phyloP scores from a whole-genome alignment of 2,329 filamentous ascomycete species.

The Alternaria arbusti region DNA sequence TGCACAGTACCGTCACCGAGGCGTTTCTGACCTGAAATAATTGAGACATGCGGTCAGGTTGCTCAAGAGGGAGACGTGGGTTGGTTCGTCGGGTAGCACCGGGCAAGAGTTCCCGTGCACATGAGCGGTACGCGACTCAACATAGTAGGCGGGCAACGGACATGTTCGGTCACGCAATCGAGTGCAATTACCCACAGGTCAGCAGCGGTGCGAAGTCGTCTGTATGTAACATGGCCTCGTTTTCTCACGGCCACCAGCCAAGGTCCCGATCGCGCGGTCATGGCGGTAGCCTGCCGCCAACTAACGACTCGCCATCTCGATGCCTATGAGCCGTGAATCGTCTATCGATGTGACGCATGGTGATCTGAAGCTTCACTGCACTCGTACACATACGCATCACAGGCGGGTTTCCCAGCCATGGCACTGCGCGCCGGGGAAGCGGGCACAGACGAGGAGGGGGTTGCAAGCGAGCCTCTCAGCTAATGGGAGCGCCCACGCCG shows the following conservation, averaged over 20 bases:
- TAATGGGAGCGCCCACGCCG: slow-evolving; percentile 20
- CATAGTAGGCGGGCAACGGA: slow-evolving; percentile 36
- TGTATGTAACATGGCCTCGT: slow-evolving; percentile 48
- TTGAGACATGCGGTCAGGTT: slow-evolving; percentile 46
- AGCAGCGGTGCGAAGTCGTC: slow-evolving; percentile 23
- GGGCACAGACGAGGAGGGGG: slow-evolving; percentile 26
- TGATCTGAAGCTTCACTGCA: slow-evolving; percentile 19
- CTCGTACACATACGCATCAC: slow-evolving; percentile 8
- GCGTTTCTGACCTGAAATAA: slow-evolving; percentile 35
- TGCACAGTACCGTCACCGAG: slow-evolving; percentile 44
- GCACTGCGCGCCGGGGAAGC: slow-evolving; percentile 37
- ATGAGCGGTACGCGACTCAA: slow-evolving; percentile 36
- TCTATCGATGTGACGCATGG: slow-evolving; percentile 25
- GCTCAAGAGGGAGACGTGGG: slow-evolving; percentile 26
- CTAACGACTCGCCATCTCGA: slow-evolving; percentile 21
- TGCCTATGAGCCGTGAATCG: slow-evolving; percentile 25
- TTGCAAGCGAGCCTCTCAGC: slow-evolving; percentile 32
- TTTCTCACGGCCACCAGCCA: slow-evolving; percentile 40
- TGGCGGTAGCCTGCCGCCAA: slow-evolving; percentile 31
- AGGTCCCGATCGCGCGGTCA: slow-evolving; percentile 38
- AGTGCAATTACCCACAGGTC: slow-evolving; percentile 25
- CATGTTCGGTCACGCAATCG: slow-evolving; percentile 42
- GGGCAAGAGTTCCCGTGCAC: slow-evolving; percentile 37
- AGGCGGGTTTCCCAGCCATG: slow-evolving; percentile 4
- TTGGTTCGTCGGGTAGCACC: slow-evolving; percentile 39